phyloP scores from a whole-genome alignment of 768 basidiomycete species.

The Pisolithus albus region DNA sequence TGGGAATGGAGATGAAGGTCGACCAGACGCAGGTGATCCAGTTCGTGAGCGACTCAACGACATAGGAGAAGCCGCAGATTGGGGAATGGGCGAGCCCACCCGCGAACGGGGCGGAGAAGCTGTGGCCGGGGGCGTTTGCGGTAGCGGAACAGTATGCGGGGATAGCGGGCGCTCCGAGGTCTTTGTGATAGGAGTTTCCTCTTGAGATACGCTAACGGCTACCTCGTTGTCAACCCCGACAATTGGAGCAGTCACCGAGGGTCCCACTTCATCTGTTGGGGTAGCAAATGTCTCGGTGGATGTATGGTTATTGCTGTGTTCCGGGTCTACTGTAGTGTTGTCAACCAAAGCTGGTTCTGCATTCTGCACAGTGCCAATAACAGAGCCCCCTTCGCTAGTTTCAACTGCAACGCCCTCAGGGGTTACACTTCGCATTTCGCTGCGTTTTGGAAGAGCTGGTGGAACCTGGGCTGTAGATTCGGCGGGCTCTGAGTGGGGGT shows the following conservation, averaged over 20 bases:
- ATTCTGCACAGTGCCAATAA: background rate
- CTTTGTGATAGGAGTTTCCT: background rate
- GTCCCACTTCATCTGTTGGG: slow-evolving; percentile 18
- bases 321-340: slow-evolving; percentile 5
- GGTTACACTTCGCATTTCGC: slow-evolving; percentile 27
- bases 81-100: slow-evolving; percentile 23
- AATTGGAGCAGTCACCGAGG: slow-evolving; percentile 1
- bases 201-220: background rate
- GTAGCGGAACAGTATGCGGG: slow-evolving; percentile 17
- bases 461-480: slow-evolving; percentile 18
- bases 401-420: slow-evolving; percentile 10
- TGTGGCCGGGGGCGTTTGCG: slow-evolving; percentile 19
- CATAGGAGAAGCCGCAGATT: slow-evolving; percentile 26
- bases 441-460: slow-evolving; percentile 49
- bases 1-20: slow-evolving; percentile 51
- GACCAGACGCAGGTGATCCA: slow-evolving; percentile 28
- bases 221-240: background rate
- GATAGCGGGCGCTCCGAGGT: slow-evolving; percentile 11
- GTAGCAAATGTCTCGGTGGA: slow-evolving; percentile 13
- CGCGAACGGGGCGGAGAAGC: slow-evolving; percentile 30
- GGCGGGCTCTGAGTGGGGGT: slow-evolving; percentile 13
- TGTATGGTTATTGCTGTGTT: slow-evolving; percentile 4
- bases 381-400: slow-evolving; percentile 1
- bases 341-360: slow-evolving; percentile 1
- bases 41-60: slow-evolving; percentile 16